A percentile compares a stretch with the other conserved stretches of the same genome.
These are phyloP conservation scores for Metschnikowia drakensbergensis DNA, from an alignment of 805 yeast species.

Conservation along the genomic window DNA sequence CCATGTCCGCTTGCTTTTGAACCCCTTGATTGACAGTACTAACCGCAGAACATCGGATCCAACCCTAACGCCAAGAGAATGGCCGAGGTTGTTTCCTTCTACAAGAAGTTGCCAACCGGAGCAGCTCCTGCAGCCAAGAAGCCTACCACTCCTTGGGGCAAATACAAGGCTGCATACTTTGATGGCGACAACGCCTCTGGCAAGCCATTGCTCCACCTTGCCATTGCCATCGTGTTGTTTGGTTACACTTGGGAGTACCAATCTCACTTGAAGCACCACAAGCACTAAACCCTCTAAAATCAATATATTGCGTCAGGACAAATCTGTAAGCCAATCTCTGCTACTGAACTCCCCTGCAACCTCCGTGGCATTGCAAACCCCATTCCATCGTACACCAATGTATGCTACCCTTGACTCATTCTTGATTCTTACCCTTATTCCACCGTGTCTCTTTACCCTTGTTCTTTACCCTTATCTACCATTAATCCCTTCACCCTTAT, in stretches of 20 bases:
- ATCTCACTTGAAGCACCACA: conserved; percentile 64
- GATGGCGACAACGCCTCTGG: conserved; percentile 82
- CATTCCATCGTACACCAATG: too few species aligned
- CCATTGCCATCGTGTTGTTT: conserved; percentile 59
- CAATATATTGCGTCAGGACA: neutral
- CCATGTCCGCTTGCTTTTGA: too few species aligned
- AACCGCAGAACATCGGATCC: conserved; percentile 76
- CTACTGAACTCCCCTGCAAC: too few species aligned
- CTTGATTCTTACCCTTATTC: too few species aligned
- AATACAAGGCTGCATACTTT: conserved; percentile 82
- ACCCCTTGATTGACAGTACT: conserved; percentile 13
- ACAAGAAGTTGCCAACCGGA: conserved; percentile 95
- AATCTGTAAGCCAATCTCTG: neutral
- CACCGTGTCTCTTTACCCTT: too few species aligned
- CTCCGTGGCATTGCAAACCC: too few species aligned
- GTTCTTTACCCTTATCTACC: too few species aligned
- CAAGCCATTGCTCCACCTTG: conserved; percentile 76
- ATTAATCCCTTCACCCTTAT: too few species aligned
- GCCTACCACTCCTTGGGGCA: conserved; percentile 59
- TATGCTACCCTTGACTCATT: too few species aligned
- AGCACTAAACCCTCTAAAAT: conserved; percentile 12
- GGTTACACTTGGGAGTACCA: conserved; percentile 94
- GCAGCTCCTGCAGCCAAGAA: conserved; percentile 73
- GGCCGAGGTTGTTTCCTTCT: conserved; percentile 90
- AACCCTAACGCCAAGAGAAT: conserved; percentile 97